phyloP scores from a whole-genome alignment of 2,329 filamentous ascomycete genomes.

The Talaromyces piceae region DNA sequence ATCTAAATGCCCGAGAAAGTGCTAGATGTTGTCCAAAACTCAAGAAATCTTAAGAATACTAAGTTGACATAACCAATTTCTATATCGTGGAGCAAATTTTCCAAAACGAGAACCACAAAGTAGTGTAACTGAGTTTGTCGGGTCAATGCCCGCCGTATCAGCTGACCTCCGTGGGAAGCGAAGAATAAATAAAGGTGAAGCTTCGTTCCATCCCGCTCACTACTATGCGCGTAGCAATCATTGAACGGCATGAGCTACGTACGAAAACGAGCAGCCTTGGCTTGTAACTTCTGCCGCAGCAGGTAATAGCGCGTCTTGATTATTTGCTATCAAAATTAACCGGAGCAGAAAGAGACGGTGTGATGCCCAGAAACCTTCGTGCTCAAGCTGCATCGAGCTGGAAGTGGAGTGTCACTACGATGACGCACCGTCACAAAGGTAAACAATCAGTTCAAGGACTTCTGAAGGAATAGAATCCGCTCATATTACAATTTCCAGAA shows the following conservation, averaged over 20 bases:
- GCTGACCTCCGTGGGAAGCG: background rate
- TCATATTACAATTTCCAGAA: background rate
- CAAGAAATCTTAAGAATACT: too few relatives aligned
- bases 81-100: too few relatives aligned
- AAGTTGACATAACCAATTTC: too few relatives aligned
- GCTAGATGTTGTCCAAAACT: too few relatives aligned
- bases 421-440: constrained; percentile 12
- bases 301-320: constrained; percentile 1
- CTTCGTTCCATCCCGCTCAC: background rate
- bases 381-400: constrained; percentile 10
- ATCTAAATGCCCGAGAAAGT: too few relatives aligned
- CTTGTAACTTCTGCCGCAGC: constrained; percentile 11
- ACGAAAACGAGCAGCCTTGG: constrained; percentile 10
- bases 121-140: too few relatives aligned
- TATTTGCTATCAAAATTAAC: background rate
- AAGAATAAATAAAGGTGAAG: background rate
- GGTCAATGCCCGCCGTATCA: too few relatives aligned
- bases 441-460: background rate
- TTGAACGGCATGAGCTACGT: constrained; percentile 6
- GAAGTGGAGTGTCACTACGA: constrained; percentile 13
- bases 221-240: background rate
- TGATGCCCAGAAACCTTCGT: constrained; percentile 13
- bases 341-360: constrained; percentile 11
- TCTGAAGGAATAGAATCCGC: background rate
- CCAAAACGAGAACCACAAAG: too few relatives aligned